phyloP scores from a whole-genome alignment of 1,284 basidiomycete species.

The Rhodotorula sp. region DNA sequence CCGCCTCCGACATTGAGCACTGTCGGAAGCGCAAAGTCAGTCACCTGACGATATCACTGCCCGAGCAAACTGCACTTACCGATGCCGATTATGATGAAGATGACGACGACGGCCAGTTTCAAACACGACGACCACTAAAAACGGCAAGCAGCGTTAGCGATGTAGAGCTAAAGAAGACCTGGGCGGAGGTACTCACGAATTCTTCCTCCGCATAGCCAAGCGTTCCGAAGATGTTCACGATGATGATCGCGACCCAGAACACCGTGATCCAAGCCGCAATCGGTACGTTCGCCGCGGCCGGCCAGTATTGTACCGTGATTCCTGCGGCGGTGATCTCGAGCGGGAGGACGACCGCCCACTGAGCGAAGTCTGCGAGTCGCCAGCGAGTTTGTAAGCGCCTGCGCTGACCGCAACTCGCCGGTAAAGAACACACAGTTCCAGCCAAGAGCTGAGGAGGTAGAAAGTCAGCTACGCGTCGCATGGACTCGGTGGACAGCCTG shows the following conservation, averaged over 20 bases:
- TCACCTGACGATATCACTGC: too few relatives aligned
- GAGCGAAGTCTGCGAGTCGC: conserved; percentile 37
- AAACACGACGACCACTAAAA: conserved; percentile 41
- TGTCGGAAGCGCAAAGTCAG: too few relatives aligned
- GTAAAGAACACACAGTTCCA: conserved; percentile 39
- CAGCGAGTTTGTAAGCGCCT: too few relatives aligned
- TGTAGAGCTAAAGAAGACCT: conserved; percentile 45
- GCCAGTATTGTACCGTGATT: conserved; percentile 38
- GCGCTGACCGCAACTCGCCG: too few relatives aligned
- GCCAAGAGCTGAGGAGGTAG: too few relatives aligned
- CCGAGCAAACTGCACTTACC: too few relatives aligned
- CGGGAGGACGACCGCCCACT: conserved; percentile 51
- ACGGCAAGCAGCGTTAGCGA: conserved; percentile 31
- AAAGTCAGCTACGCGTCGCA: too few relatives aligned
- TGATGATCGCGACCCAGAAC: conserved; percentile 33
- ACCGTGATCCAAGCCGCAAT: conserved; percentile 47
- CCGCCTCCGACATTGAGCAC: conserved; percentile 40
- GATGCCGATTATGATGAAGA: conserved; percentile 48
- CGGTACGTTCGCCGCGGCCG: conserved; percentile 12
- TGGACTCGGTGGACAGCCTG: too few relatives aligned
- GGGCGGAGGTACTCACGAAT: conserved; percentile 45
- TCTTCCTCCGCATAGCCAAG: conserved; percentile 46
- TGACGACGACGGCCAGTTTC: conserved; percentile 50
- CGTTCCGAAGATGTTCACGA: conserved; percentile 39
- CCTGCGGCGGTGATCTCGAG: conserved; percentile 48